Evolutionary conservation across 148 eudicot species (phyloP), one percentile per base, ranked within the genome.

Genomic region (Salicornia ramosissima): DNA sequence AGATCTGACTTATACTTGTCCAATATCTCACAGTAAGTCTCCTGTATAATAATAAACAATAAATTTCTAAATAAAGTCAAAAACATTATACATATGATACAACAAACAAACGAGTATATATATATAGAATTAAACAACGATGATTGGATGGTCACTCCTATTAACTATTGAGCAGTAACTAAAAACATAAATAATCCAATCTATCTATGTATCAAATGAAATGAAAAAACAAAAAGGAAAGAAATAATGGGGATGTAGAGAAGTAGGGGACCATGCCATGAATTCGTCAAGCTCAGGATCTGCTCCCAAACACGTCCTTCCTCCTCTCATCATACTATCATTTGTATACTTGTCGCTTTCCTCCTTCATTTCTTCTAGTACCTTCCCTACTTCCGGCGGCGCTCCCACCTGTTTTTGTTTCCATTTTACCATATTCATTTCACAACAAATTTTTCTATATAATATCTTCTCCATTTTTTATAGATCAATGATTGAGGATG

Each of bases 221-320:
- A 34, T 59, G 18, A n/a, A 47, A 5, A 31, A 30, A 22, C 11
- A 21, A 59, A 55, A 21, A 46, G 33, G 16, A 42, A 26, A 22
- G 13, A 22, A 0, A 24, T 25, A 8, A 1, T 46, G 16, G 16
- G 3, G 0, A 46, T 1, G 5, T 0, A 15, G 14, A 15, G 16
- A 46, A 61, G 63, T 26, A 57, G 65, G 74, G 65, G 68, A 82
- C 86, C 86, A 94, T 94, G 80, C 86, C 86, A 94, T 94, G 80
- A 94, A 94, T 67, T 84, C 93, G 69, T 94, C 99, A 65, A 94
- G 99, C 81, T 94, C 97, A 26, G 92, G 99, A 87, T 94, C 99
- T 18, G 59, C 79, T 53, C 92, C 97, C 19, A 86, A 31, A 65
- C 85, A 83, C 34, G 80, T 80, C 39, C 24, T 66, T 36, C 51